Base-by-base conservation (phyloP, 352 stramenopile species). In the Phytophthora nicotianae region DNA sequence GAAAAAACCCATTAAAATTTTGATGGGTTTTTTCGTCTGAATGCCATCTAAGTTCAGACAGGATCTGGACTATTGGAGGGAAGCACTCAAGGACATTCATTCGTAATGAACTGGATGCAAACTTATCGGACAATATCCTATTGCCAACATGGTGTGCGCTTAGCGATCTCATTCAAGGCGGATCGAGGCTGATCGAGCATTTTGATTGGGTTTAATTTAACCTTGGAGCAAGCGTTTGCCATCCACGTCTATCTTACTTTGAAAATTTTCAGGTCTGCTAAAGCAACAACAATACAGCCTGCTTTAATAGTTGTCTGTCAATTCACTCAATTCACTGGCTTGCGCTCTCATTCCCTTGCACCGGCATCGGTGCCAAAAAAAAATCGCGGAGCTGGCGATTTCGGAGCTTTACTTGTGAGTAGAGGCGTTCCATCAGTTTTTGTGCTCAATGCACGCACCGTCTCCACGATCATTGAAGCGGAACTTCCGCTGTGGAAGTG, bases 401-500 rank as follows among this genome's bases (percentile, higher is more conserved):
- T 6, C 37, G n/a, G 16, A 43, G 35, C 35, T 42, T 42, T 42
- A 13, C 20, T 42, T 42, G 35, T 14, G 37, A 43, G 37, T 43
- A 23, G 6, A 40, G 5, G 29, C 48, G 48, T 21, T 55, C 19
- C 19, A 43, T 55, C 48, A 42, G 33, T 2, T 17, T 38, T 47
- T 51, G 26, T 46, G 29, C 19, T 35, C 10, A 35, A 21, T 26
- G 40, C 4, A 11, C 24, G 53, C 40, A 61, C 42, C 32, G 53
- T 61, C 32, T 61, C 29, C 16, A 40, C 17, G 42, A 16, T 33
- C 48, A n/a, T 46, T 60, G 41, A 52, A 60, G 41, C 19, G 26
- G 40, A 4, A n/a, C n/a, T n/a, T n/a, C n/a, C n/a, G n/a, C n/a
- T n/a, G n/a, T n/a, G n/a, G n/a, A n/a, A n/a, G n/a, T n/a, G n/a